Conservation (phyloP, 805 yeast genomes). For the Suhomyces sp. region DNA sequence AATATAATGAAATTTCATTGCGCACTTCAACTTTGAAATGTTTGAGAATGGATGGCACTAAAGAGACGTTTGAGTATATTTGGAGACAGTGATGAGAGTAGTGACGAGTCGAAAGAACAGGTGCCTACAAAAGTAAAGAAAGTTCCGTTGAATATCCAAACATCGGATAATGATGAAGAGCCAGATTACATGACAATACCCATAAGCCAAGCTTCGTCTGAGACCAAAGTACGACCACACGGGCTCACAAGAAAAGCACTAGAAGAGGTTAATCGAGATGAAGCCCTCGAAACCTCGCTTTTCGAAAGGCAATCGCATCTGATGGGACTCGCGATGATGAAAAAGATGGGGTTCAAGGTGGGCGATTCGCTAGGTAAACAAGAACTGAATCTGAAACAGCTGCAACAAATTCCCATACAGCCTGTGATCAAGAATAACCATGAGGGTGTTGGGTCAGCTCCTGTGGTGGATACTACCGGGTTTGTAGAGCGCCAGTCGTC, state of each 20-base stretch:
- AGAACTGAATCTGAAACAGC: conserved; percentile 15
- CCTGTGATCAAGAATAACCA: conserved; percentile 15
- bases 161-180: background rate
- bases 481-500: conserved; percentile 13
- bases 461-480: conserved; percentile 7
- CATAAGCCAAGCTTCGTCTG: background rate
- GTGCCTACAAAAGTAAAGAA: background rate
- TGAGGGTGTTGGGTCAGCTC: conserved; percentile 18
- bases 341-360: conserved; percentile 54
- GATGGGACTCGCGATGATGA: conserved; percentile 51
- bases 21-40: too few species aligned
- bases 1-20: too few species aligned
- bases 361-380: conserved; percentile 45
- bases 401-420: conserved; percentile 29
- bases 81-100: background rate
- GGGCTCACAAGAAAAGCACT: background rate
- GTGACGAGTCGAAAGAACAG: background rate
- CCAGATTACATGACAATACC: background rate
- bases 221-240: background rate
- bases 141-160: background rate
- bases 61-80: conserved; percentile 1
- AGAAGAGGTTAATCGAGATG: background rate
- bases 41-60: background rate
- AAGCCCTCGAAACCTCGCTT: conserved; percentile 6
- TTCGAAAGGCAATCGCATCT: conserved; percentile 17